phyloP scores from a whole-genome alignment of 2,329 filamentous ascomycete species.

The Ophiostoma piceae region DNA sequence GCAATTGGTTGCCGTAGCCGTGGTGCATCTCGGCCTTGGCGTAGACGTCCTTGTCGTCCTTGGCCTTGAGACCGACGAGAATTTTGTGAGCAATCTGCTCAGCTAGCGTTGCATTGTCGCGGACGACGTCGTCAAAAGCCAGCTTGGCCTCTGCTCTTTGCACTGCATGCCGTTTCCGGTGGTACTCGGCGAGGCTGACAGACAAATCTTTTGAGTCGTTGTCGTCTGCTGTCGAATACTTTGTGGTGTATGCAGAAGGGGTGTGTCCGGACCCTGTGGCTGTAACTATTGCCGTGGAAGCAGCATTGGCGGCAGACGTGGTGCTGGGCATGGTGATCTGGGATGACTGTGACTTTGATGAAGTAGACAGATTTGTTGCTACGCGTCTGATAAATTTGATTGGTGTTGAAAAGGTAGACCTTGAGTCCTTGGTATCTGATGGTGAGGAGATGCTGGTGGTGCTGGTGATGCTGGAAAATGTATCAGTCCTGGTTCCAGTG shows the following conservation, averaged over 20 bases:
- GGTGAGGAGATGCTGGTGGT: not conserved
- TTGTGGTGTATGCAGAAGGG: not conserved
- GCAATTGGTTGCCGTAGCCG: slow-evolving; percentile 42
- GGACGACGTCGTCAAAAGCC: slow-evolving; percentile 40
- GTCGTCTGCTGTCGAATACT: not conserved
- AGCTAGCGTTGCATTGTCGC: slow-evolving; percentile 31
- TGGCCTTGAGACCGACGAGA: slow-evolving; percentile 36
- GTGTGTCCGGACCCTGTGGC: not conserved
- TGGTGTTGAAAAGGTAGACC: not conserved
- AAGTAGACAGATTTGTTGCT: not conserved
- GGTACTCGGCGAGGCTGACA: slow-evolving; percentile 30
- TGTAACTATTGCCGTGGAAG: too few relatives aligned
- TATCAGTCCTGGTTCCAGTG: slow-evolving; percentile 4
- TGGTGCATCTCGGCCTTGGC: slow-evolving; percentile 30
- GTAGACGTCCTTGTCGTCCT: slow-evolving; percentile 39
- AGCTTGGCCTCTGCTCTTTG: slow-evolving; percentile 35
- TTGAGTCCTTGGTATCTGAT: not conserved
- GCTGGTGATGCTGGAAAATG: not conserved
- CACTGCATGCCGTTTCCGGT: slow-evolving; percentile 32
- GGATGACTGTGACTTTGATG: not conserved
- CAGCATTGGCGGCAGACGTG: not conserved
- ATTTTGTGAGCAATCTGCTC: slow-evolving; percentile 40
- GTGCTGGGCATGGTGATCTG: not conserved
- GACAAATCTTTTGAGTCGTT: not conserved
- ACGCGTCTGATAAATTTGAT: not conserved